Evolutionary conservation across 2,329 filamentous ascomycete genomes (phyloP), one percentile per base, ranked within the genome.

Genomic region (Xylaria hypoxylon): DNA sequence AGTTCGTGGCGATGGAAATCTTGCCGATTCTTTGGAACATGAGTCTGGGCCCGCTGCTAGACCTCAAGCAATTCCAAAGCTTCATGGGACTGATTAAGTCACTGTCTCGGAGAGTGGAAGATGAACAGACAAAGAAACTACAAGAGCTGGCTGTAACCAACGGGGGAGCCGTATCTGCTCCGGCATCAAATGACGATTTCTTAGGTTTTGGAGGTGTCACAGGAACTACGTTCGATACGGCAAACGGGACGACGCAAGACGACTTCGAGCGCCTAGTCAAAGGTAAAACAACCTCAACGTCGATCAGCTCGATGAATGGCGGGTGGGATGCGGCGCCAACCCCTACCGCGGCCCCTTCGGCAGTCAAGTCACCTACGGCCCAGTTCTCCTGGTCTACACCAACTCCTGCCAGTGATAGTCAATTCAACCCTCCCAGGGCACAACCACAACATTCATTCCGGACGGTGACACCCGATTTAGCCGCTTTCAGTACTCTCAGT

Each of bases 241-340:
- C 82, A 47, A 86, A 84, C 55, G 84, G 85, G 8, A 83, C 85
- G 3, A 84, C 82, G 2, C 85, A 91, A 55, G 87, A 91, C 65
- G 93, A 96, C 75, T 99, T 98, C 75, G 94, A 97, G 77, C 88
- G 88, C 1, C 87, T 99, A 2, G 94, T 99, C 58, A 93, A 96
- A 74, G 95, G 95, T 8, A 88, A 87, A 62, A 81, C 84, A 52
- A 79, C 78, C 72, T 51, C 72, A 75, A 31, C 79, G 75, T 64
- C 72, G 63, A 74, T 74, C 22, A 80, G 79, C 42, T 76, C 82
- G 0, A 78, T 82, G 73, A 82, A 85, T 69, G 76, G 80, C 1
- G 81, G 84, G 61, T 89, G 87, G 87, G 86, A 88, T 56, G 67
- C 70, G 4, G n/a, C 67, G 15, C 67, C 75, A 45, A 62, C 70